Evolutionary conservation across 371 early-diverging fungal species (phyloP).

Genomic region (Lichtheimia ornata): DNA sequence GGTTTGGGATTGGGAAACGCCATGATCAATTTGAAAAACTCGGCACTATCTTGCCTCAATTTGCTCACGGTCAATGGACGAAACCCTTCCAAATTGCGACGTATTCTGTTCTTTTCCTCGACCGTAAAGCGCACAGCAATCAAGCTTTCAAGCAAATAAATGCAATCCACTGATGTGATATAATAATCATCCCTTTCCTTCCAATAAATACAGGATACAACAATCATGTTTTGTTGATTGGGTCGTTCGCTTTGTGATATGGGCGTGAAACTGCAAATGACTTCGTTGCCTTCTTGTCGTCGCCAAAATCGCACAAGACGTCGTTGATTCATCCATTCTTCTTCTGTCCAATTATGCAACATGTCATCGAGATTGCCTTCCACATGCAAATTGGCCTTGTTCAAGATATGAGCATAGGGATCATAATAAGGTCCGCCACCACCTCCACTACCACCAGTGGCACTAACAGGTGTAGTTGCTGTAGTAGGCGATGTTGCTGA

Average conservation of each 20-base stretch:
- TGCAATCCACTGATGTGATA: conserved; percentile 77
- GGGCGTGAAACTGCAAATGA: conserved; percentile 67
- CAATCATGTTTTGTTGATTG: conserved; percentile 47
- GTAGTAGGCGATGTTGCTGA: neutral
- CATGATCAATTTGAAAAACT: conserved; percentile 80
- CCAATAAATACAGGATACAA: conserved; percentile 82
- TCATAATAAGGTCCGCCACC: conserved; percentile 5
- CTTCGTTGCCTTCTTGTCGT: conserved; percentile 64
- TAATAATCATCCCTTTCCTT: conserved; percentile 68
- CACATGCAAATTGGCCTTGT: conserved; percentile 69
- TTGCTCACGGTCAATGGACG: conserved; percentile 76
- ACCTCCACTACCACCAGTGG: neutral
- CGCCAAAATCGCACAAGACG: conserved; percentile 77
- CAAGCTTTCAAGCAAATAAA: conserved; percentile 70
- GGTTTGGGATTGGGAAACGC: conserved; percentile 78
- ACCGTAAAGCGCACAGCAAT: conserved; percentile 74
- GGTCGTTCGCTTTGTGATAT: conserved; percentile 50
- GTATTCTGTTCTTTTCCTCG: conserved; percentile 81
- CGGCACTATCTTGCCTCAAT: conserved; percentile 63
- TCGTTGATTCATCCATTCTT: conserved; percentile 64
- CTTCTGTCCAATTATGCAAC: conserved; percentile 52
- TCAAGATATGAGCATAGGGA: conserved; percentile 62
- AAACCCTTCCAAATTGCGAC: conserved; percentile 79
- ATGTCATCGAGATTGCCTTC: conserved; percentile 64
- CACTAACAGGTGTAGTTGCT: conserved; percentile 1